Evolutionary conservation across 2,329 filamentous ascomycete genomes (phyloP), one percentile per base, ranked within the genome.

Genomic region (Aureobasidium sp.): DNA sequence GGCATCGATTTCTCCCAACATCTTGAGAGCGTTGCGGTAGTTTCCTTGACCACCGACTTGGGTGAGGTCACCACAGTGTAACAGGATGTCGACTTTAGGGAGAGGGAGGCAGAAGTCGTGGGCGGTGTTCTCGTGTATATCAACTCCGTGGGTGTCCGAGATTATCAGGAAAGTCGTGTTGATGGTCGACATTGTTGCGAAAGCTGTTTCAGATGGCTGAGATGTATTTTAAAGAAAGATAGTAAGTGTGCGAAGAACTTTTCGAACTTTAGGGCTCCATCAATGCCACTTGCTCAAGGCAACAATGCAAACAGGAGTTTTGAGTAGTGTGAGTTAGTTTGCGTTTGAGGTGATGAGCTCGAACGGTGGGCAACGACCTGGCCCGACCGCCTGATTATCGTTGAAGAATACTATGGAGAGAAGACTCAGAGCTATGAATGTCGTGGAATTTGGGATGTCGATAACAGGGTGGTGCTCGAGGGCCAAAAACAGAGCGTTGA

Each of bases 1-100:
- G 5, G 73, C 73, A 24, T 71, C 62, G 46, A 73, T 66, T 0
- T 50, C 17, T 27, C 64, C 62, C 15, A 76, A 64, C 51, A 69
- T 65, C 12, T 67, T 24, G 0, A 78, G 47, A 7, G 71, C 65
- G 3, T 64, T 62, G n/a, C 68, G 61, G 65, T 73, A 75, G n/a
- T 71, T 65, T 5, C 63, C n/a, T 0, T 70, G 36, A 3, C 69
- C 69, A 2, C 73, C 74, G 29, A 64, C 63, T 41, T 70, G 66
- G 0, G 75, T 77, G 2, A 78, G 63, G 62, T 78, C 74, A 3
- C 75, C 76, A 53, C 72, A 76, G 61, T 78, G 73, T 2, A 78
- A 69, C 0, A 75, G 65, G 7, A 78, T 71, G 59, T 78, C 74
- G n/a, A 65, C 67, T 17, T 43, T 39, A 2, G 37, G 52, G 13